These are phyloP conservation scores for Neurospora crassa DNA, from an alignment of 2,329 filamentous ascomycete genomes.

Conservation along the genomic window DNA sequence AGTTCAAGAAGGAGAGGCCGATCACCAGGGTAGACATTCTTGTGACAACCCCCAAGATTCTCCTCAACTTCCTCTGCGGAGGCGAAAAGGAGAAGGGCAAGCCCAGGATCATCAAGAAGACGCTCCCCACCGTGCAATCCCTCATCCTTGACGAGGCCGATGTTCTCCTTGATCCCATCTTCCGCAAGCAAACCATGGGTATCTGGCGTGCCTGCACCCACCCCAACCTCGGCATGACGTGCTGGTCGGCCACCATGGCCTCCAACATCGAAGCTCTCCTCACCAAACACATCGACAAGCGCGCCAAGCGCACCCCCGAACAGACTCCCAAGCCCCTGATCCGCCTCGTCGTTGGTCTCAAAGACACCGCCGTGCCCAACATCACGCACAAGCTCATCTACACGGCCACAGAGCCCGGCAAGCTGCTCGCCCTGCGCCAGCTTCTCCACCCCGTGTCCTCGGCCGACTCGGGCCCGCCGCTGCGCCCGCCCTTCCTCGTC, in stretches of 20 bases:
- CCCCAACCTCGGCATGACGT: conserved; percentile 59
- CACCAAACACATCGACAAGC: conserved; percentile 52
- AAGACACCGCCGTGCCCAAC: conserved; percentile 90
- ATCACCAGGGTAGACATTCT: conserved; percentile 68
- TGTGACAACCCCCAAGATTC: conserved; percentile 68
- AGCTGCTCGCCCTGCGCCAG: conserved; percentile 83
- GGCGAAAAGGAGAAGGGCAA: conserved; percentile 25
- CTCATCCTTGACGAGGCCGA: conserved; percentile 91
- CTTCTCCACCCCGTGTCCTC: conserved; percentile 66
- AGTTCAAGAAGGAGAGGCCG: conserved; percentile 13
- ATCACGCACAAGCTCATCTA: conserved; percentile 84
- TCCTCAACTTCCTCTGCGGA: conserved; percentile 62
- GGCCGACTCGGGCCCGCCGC: conserved; percentile 42
- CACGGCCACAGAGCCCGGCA: conserved; percentile 85
- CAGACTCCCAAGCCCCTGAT: conserved; percentile 46
- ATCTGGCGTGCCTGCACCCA: conserved; percentile 76
- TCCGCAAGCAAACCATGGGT: conserved; percentile 75
- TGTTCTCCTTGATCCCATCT: conserved; percentile 83
- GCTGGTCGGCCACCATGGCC: conserved; percentile 97
- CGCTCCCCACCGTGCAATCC: conserved; percentile 58
- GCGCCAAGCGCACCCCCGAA: conserved; percentile 39
- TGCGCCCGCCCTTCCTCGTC: conserved; percentile 84
- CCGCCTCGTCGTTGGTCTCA: conserved; percentile 87
- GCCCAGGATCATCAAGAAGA: conserved; percentile 25
- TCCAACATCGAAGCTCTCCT: conserved; percentile 81